Evolutionary conservation across 2,329 filamentous ascomycete species (phyloP).

Genomic region (Alternaria gaisen): DNA sequence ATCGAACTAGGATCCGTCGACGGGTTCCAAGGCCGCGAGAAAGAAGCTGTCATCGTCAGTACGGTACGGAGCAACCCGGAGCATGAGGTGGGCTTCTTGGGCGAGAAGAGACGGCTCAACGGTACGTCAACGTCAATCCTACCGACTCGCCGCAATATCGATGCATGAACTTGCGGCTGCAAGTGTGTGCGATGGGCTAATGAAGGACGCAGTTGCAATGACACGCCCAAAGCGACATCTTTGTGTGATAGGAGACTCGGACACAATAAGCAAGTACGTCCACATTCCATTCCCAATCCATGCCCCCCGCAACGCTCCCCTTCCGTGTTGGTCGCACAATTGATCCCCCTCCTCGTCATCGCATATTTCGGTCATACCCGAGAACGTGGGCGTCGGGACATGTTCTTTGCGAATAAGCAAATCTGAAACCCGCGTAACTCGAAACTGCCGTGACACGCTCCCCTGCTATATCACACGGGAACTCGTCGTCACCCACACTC

Average conservation of each 20-base stretch:
- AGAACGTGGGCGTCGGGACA: constrained; percentile 21
- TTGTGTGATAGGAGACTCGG: constrained; percentile 90
- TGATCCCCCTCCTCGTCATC: not conserved
- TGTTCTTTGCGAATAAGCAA: constrained; percentile 17
- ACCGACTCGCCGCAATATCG: not conserved
- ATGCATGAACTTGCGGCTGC: not conserved
- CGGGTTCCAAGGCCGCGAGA: constrained; percentile 96
- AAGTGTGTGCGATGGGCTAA: constrained; percentile 20
- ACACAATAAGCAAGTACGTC: constrained; percentile 85
- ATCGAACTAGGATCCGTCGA: constrained; percentile 97
- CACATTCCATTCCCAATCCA: constrained; percentile 8
- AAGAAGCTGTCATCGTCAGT: constrained; percentile 92
- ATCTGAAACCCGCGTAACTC: constrained; percentile 12
- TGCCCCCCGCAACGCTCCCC: constrained; percentile 1
- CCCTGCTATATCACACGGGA: constrained; percentile 17
- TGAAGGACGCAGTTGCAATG: constrained; percentile 78
- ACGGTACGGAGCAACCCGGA: constrained; percentile 91
- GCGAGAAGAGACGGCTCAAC: constrained; percentile 90
- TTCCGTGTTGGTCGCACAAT: constrained; percentile 8
- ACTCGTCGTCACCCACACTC: not conserved
- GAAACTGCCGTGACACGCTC: constrained; percentile 30
- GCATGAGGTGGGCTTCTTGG: constrained; percentile 90
- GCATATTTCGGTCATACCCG: constrained; percentile 7
- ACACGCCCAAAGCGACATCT: constrained; percentile 91
- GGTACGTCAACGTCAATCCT: constrained; percentile 64